A percentile compares a stretch with the other conserved stretches of the same genome.
Conservation (phyloP, 208 protist genomes). For the Porcisia deanei region DNA sequence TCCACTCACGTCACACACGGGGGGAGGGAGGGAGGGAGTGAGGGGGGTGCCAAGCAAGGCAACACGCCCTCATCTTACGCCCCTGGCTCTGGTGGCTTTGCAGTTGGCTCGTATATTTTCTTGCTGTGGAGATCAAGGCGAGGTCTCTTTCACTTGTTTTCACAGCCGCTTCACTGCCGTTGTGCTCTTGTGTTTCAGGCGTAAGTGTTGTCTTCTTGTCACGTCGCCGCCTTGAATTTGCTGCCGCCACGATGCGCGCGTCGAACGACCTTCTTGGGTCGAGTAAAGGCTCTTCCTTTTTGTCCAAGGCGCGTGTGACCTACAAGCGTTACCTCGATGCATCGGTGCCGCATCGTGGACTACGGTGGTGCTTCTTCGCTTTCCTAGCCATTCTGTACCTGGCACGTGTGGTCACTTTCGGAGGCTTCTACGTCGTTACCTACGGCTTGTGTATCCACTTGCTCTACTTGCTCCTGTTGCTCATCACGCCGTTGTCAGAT, state of each 20-base stretch:
- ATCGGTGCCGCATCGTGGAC: slow-evolving; percentile 59
- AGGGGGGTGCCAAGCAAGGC: no score
- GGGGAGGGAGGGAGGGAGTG: no score
- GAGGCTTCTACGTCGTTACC: slow-evolving; percentile 96
- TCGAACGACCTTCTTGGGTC: slow-evolving; percentile 22
- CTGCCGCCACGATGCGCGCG: slow-evolving; percentile 5
- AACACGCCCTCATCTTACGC: no score
- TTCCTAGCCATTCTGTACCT: slow-evolving; percentile 75
- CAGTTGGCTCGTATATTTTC: no score
- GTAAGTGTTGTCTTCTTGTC: neutral
- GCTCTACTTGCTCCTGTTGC: slow-evolving; percentile 95
- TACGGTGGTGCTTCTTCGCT: slow-evolving; percentile 80
- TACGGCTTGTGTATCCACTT: slow-evolving; percentile 97
- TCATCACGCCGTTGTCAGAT: slow-evolving; percentile 95
- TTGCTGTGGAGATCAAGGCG: no score
- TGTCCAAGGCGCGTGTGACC: slow-evolving; percentile 16
- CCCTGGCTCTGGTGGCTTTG: no score
- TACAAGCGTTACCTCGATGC: slow-evolving; percentile 73
- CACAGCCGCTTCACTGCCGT: no score
- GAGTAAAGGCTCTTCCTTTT: slow-evolving; percentile 5
- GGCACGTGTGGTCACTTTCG: slow-evolving; percentile 60
- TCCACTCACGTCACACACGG: no score
- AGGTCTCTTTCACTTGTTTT: no score
- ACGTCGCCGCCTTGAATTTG: neutral
- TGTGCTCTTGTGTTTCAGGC: no score